Conservation (phyloP, 2,329 filamentous ascomycete genomes). For the Penicillium brevicompactum region DNA sequence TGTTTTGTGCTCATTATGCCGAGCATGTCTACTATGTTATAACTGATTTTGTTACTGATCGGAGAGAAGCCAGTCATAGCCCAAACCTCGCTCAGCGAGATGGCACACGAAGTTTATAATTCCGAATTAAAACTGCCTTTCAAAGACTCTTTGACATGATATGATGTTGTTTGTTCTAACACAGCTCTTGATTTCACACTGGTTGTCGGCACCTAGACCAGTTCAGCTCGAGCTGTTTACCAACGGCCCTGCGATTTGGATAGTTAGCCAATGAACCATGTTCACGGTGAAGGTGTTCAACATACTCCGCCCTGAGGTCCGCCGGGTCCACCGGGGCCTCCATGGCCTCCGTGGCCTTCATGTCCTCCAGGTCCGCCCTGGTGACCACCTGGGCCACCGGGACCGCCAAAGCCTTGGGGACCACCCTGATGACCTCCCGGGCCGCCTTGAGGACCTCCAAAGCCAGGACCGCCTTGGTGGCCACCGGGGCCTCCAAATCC, state of each 20-base stretch:
- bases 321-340: neutral
- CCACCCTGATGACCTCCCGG: neutral
- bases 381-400: neutral
- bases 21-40: neutral
- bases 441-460: neutral
- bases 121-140: neutral
- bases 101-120: neutral
- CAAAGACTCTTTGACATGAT: neutral
- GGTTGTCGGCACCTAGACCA: neutral
- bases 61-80: neutral
- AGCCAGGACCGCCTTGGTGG: neutral
- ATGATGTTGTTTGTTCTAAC: neutral
- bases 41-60: neutral
- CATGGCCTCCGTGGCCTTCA: neutral
- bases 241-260: neutral
- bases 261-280: neutral
- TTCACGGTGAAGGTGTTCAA: neutral
- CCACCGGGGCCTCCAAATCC: neutral
- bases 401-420: neutral
- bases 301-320: neutral
- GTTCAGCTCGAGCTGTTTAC: neutral
- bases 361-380: neutral
- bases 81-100: neutral
- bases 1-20: too few species aligned
- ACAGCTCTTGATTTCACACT: too few species aligned